Evolutionary conservation across 371 early-diverging fungal species (phyloP), one percentile per base, ranked within the genome.

Genomic region (Gilbertella persicaria): DNA sequence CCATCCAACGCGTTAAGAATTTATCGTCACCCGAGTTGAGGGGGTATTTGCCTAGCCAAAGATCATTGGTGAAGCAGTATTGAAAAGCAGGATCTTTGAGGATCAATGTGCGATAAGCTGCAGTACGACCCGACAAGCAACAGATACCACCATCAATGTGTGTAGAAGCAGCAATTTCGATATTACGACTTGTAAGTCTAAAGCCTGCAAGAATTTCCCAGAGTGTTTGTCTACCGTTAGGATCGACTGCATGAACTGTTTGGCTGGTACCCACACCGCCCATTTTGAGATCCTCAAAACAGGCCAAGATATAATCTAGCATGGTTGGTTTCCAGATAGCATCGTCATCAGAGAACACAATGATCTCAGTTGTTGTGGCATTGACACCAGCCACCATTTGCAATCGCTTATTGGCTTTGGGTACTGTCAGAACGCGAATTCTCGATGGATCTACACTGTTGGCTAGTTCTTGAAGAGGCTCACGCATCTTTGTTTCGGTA

Each of bases 241-340:
- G 71, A n/a, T 82, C 70, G 6, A 86, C 82, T 4, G 79, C 74
- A 54, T 73, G 68, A 5, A 76, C 77, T 2, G 66, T 63, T 44
- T 89, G 89, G 6, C 83, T 83, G n/a, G 89, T 89, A 6, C 88
- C 87, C 1, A 89, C 88, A 21, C 88, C 89, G 20, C 89, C 89
- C 75, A 89, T 83, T 36, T 79, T 74, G 29, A 76, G 71, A 53
- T 89, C 86, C 55, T 89, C 89, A 68, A 89, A 89, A 24, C 88
- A 87, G 5, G 89, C 89, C 56, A 89, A 64, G 44, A 86, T 81
- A 53, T 85, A 89, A 37, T 75, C 69, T 3, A 87, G 60, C 69
- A 79, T 76, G 13, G 80, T 79, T 2, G 82, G 80, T 12, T 71
- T 68, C 88, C 89, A 89, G 21, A 89, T 78, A 16, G 83, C 89